phyloP scores from a whole-genome alignment of 2,329 filamentous ascomycete species.

The Raffaelea deltoideospora region DNA sequence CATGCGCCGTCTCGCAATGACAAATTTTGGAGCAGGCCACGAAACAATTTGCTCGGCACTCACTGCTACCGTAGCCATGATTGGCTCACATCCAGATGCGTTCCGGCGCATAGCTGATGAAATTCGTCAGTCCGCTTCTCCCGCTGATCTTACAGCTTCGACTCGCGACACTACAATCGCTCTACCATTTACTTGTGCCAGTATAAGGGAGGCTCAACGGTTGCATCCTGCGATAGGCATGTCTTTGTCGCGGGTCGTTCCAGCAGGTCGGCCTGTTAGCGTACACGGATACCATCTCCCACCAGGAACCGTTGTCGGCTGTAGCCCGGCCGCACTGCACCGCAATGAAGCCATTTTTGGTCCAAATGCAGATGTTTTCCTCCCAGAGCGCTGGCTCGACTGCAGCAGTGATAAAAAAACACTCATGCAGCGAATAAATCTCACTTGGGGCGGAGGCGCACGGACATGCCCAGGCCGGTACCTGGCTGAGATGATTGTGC shows the following conservation, averaged over 20 bases:
- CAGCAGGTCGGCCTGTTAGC: slow-evolving; percentile 15
- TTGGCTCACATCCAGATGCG: slow-evolving; percentile 22
- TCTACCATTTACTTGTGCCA: slow-evolving; percentile 24
- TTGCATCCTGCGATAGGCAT: slow-evolving; percentile 36
- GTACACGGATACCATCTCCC: slow-evolving; percentile 27
- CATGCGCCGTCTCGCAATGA: slow-evolving; percentile 34
- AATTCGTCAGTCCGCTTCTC: slow-evolving; percentile 12
- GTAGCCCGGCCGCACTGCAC: slow-evolving; percentile 34
- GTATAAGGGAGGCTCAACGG: slow-evolving; percentile 35
- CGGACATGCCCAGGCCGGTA: slow-evolving; percentile 34
- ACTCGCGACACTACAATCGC: neutral
- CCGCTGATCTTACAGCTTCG: neutral
- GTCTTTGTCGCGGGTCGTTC: slow-evolving; percentile 31
- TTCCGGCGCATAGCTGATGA: slow-evolving; percentile 17
- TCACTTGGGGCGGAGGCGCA: slow-evolving; percentile 36
- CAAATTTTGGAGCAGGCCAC: slow-evolving; percentile 40
- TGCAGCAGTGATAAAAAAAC: slow-evolving; percentile 13
- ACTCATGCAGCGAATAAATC: slow-evolving; percentile 30
- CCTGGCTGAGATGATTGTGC: slow-evolving; percentile 33
- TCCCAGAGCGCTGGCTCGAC: slow-evolving; percentile 31
- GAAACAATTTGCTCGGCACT: slow-evolving; percentile 38
- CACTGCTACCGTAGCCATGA: slow-evolving; percentile 31
- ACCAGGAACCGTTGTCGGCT: slow-evolving; percentile 31
- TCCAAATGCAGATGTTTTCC: slow-evolving; percentile 23
- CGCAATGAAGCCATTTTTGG: slow-evolving; percentile 35